Conservation (phyloP, 2,329 filamentous ascomycete species). For the Pseudogymnoascus sp. region DNA sequence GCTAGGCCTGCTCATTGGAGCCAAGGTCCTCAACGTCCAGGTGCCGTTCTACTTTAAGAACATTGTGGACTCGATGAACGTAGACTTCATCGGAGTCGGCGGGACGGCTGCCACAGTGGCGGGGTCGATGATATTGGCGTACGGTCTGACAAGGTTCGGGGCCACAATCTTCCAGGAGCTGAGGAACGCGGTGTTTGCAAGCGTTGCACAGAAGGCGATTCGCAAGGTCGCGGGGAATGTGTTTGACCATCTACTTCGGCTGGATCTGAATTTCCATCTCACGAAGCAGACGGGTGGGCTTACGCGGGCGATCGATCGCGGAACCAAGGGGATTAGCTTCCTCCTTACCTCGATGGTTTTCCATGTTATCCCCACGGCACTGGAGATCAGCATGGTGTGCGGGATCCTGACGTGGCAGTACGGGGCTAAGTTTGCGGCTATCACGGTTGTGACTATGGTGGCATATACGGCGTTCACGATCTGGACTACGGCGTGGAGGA, state of each 20-base stretch:
- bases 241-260: conserved; percentile 76
- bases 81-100: conserved; percentile 79
- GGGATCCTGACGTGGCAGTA: conserved; percentile 96
- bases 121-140: conserved; percentile 86
- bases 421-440: conserved; percentile 80
- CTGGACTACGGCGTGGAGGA: conserved; percentile 91
- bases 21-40: conserved; percentile 94
- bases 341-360: conserved; percentile 97
- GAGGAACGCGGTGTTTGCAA: conserved; percentile 92
- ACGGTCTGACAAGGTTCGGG: conserved; percentile 80
- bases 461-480: conserved; percentile 97
- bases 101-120: conserved; percentile 83
- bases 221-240: conserved; percentile 84
- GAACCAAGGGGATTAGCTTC: conserved; percentile 98
- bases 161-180: conserved; percentile 87
- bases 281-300: conserved; percentile 90
- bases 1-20: conserved; percentile 73
- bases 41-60: conserved; percentile 98
- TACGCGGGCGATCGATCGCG: conserved; percentile 88
- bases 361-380: conserved; percentile 83
- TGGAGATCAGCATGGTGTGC: conserved; percentile 93
- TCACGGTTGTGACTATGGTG: conserved; percentile 84
- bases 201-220: conserved; percentile 94
- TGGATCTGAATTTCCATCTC: conserved; percentile 91
- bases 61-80: conserved; percentile 96